Percentiles rank a stretch among this genome's conserved stretches.
Conservation (phyloP, 78 protist genomes). For the Blattamonas nauphoetae region DNA sequence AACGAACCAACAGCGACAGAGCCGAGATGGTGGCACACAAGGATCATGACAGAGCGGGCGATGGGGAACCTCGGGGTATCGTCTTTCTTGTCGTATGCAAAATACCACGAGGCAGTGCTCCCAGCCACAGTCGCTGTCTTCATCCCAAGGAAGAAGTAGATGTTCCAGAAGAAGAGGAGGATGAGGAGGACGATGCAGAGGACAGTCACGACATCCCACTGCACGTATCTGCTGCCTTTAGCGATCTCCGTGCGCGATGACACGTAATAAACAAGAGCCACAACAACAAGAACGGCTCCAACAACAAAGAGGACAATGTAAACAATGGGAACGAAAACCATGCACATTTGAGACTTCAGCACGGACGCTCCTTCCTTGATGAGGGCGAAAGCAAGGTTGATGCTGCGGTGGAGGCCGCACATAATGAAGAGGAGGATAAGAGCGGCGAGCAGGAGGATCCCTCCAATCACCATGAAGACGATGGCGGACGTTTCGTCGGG, state of each 20-base stretch:
- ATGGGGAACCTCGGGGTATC: neutral
- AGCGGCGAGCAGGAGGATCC: neutral
- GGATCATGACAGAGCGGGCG: neutral
- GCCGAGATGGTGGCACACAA: neutral
- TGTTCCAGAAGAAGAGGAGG: neutral
- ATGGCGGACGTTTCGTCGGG: neutral
- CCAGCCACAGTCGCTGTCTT: neutral
- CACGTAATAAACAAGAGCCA: neutral
- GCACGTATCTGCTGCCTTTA: neutral
- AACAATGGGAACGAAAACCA: neutral
- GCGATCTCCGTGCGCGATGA: neutral
- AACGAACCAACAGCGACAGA: neutral
- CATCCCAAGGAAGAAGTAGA: neutral
- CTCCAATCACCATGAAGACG: neutral
- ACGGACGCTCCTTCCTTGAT: neutral
- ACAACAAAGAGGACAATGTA: neutral
- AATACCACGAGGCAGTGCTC: neutral
- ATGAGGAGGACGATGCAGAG: neutral
- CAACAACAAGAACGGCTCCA: neutral
- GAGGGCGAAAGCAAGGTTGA: neutral
- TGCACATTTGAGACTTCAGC: neutral
- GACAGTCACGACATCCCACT: no score
- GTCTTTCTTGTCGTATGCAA: neutral
- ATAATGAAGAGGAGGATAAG: neutral
- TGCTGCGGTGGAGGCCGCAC: neutral